Evolutionary conservation across 2,329 filamentous ascomycete species (phyloP), one percentile per base, ranked within the genome.

Genomic region (Thermoascus crustaceus): DNA sequence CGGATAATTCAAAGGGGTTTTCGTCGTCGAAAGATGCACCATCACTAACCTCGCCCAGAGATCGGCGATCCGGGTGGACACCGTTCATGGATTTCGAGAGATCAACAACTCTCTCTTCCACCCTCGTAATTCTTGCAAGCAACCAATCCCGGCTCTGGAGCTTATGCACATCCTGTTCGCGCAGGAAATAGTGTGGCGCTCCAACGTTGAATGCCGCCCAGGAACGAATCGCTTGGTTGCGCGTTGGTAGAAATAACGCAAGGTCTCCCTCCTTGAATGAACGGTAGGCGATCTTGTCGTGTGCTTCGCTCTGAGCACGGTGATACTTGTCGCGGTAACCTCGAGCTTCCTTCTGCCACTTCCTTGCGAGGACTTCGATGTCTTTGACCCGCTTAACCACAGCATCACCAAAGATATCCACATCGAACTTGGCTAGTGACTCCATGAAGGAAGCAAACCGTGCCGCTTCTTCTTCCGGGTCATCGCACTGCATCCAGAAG

Each of bases 201-300:
- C 88, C 89, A 20, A 98, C 85, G 52, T 98, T 98, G 72, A 98
- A 98, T 1, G 91, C 91, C 4, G 91, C 91, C 91, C 91, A 98
- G 1, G 91, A 89, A 10, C 89, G 83, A 4, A 87, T 91, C 23
- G 84, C 85, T 61, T 96, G 88, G 55, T 95, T 96, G 22, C 89
- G 75, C 0, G 91, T 98, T 0, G 91, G 91, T 25, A 98, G 66
- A 66, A 98, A 98, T 2, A 98, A 65, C 8, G 89, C 91, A 9
- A 98, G 72, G 54, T 98, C 91, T 5, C 91, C 89, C 60, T 95
- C 88, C 55, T 95, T 96, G 68, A 98, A 98, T 33, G 89, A 81
- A 41, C 82, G 82, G 57, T 91, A 95, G 2, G 91, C 88, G 54
- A 98, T 95, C 68, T 96, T 96, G 48, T 94, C 85, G 50, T 94